Percentiles rank a stretch among this genome's conserved stretches.
These are phyloP conservation scores for Fragaria vesca DNA, from an alignment of 306 rosid genomes.

Conservation along the genomic window DNA sequence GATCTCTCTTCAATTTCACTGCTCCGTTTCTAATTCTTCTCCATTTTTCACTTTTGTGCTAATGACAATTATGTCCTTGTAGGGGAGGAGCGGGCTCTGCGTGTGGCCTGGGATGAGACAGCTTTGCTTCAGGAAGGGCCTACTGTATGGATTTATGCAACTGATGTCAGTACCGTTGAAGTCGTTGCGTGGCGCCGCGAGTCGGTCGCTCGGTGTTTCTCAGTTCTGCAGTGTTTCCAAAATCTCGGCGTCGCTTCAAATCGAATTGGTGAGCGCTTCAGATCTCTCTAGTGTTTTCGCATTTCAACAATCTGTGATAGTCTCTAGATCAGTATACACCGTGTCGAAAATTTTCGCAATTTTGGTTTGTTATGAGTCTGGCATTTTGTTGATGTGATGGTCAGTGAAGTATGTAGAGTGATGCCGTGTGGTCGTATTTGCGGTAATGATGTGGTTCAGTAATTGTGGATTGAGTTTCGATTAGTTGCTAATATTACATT, in stretches of 20 bases:
- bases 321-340: neutral
- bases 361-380: neutral
- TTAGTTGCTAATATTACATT: neutral
- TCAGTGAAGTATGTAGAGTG: neutral
- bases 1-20: neutral
- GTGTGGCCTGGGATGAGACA: conserved; percentile 83
- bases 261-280: conserved; percentile 72
- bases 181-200: conserved; percentile 85
- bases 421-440: neutral
- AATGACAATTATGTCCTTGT: neutral
- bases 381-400: neutral
- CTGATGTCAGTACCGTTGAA: conserved; percentile 72
- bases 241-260: conserved; percentile 72
- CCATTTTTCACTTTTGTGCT: neutral
- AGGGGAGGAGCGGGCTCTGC: conserved; percentile 68
- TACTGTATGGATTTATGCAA: conserved; percentile 76
- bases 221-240: conserved; percentile 93
- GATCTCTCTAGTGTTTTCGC: conserved; percentile 6
- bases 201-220: conserved; percentile 74
- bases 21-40: neutral
- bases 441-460: neutral
- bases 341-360: neutral
- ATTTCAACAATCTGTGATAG: neutral
- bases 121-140: conserved; percentile 66
- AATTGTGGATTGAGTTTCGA: neutral